These are phyloP conservation scores for Nemania sp. DNA, from an alignment of 2,329 filamentous ascomycete species.

Conservation along the genomic window DNA sequence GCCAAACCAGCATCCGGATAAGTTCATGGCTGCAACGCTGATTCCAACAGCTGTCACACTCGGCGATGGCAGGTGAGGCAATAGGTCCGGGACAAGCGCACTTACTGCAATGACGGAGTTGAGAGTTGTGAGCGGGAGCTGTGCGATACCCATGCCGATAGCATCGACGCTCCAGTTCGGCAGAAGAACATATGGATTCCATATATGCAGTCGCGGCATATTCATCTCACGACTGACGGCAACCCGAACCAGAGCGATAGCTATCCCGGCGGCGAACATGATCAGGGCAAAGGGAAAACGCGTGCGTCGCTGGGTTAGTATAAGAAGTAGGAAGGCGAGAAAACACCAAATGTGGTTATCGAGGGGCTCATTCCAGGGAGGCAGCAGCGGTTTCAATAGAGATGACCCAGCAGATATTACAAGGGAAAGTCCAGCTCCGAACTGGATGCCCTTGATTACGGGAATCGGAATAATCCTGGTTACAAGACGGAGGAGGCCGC, in stretches of 20 bases:
- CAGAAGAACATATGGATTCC: slow-evolving; percentile 58
- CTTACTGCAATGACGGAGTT: slow-evolving; percentile 91
- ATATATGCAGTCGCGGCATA: slow-evolving; percentile 60
- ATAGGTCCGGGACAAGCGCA: slow-evolving; percentile 75
- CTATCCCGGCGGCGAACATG: slow-evolving; percentile 69
- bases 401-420: slow-evolving; percentile 74
- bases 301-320: slow-evolving; percentile 66
- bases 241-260: slow-evolving; percentile 60
- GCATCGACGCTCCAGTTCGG: slow-evolving; percentile 49
- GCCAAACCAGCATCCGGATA: slow-evolving; percentile 86
- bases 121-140: slow-evolving; percentile 86
- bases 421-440: slow-evolving; percentile 85
- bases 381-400: slow-evolving; percentile 64
- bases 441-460: slow-evolving; percentile 92
- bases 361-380: slow-evolving; percentile 66
- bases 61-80: slow-evolving; percentile 69
- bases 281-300: slow-evolving; percentile 77
- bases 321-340: slow-evolving; percentile 71
- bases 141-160: slow-evolving; percentile 71
- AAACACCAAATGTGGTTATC: slow-evolving; percentile 82
- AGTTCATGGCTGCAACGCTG: slow-evolving; percentile 82
- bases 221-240: slow-evolving; percentile 34
- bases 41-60: slow-evolving; percentile 76
- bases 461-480: slow-evolving; percentile 78
- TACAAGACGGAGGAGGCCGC: slow-evolving; percentile 76